Percentiles rank a stretch among this genome's conserved stretches.
phyloP scores from a whole-genome alignment of 164 flowering plant species.

The Annona squamosa region DNA sequence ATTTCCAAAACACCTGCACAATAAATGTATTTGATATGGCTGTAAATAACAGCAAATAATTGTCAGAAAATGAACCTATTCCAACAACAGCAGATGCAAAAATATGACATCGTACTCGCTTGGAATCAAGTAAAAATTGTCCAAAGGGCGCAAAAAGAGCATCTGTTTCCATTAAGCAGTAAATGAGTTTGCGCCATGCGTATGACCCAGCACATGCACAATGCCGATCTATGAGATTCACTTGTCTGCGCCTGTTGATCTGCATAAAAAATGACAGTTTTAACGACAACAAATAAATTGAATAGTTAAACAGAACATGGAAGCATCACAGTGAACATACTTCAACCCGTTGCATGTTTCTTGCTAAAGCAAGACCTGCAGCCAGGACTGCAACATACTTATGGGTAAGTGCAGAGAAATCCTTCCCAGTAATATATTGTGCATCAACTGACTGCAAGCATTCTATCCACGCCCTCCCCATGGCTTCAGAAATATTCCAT shows the following conservation, averaged over 20 bases:
- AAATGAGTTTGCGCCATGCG: slow-evolving; percentile 92
- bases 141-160: slow-evolving; percentile 77
- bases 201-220: slow-evolving; percentile 52
- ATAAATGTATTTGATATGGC: neutral
- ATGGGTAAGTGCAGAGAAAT: slow-evolving; percentile 75
- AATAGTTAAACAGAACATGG: neutral
- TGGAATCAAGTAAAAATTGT: slow-evolving; percentile 38
- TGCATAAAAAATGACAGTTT: slow-evolving; percentile 23
- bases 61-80: neutral
- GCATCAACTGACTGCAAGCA: slow-evolving; percentile 87
- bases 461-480: slow-evolving; percentile 98
- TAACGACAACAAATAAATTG: neutral
- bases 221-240: slow-evolving; percentile 52
- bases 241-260: slow-evolving; percentile 89
- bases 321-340: slow-evolving; percentile 26
- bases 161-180: slow-evolving; percentile 64
- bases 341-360: slow-evolving; percentile 94
- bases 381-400: slow-evolving; percentile 93
- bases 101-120: slow-evolving; percentile 43
- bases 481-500: slow-evolving; percentile 94
- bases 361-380: slow-evolving; percentile 94
- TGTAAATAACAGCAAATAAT: neutral
- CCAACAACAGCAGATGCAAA: neutral
- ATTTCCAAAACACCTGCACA: slow-evolving; percentile 86
- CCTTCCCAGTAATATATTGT: slow-evolving; percentile 86